phyloP scores from a whole-genome alignment of 1,284 basidiomycete genomes.

The Entoloma clypeatum region DNA sequence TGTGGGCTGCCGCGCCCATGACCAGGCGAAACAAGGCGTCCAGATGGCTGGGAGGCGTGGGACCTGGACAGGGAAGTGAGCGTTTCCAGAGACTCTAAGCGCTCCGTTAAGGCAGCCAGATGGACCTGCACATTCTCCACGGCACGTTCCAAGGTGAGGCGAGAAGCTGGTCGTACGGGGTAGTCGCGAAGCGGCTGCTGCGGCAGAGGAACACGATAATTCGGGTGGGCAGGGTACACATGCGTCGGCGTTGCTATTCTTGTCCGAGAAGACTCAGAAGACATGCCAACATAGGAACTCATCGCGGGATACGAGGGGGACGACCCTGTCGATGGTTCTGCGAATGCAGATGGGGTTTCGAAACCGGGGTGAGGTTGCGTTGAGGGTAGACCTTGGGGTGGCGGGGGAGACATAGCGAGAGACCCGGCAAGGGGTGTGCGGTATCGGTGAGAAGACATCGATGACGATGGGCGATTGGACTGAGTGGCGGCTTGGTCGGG shows the following conservation, averaged over 20 bases:
- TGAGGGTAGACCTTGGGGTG: conserved; percentile 35
- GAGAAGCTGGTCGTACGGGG: conserved; percentile 39
- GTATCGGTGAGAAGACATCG: conserved; percentile 68
- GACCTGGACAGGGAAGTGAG: conserved; percentile 35
- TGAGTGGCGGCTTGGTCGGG: conserved; percentile 34
- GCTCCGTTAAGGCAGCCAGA: conserved; percentile 85
- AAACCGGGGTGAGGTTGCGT: conserved; percentile 69
- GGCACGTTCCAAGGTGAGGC: conserved; percentile 59
- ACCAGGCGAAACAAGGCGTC: conserved; percentile 33
- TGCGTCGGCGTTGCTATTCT: conserved; percentile 35
- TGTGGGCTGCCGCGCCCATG: conserved; percentile 42
- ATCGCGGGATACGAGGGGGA: conserved; percentile 38
- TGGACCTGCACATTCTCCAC: conserved; percentile 86
- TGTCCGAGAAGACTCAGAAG: conserved; percentile 34
- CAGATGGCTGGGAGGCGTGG: conserved; percentile 33
- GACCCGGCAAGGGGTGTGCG: conserved; percentile 72
- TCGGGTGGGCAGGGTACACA: conserved; percentile 36
- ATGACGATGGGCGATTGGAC: conserved; percentile 61
- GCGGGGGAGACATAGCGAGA: conserved; percentile 52
- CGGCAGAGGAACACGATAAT: conserved; percentile 33
- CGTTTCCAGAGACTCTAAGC: conserved; percentile 75
- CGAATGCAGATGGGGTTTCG: conserved; percentile 71
- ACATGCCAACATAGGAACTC: conserved; percentile 35
- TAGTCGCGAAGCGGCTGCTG: conserved; percentile 34
- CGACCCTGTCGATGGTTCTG: conserved; percentile 40